Percentiles rank a stretch among this genome's conserved stretches.
These are phyloP conservation scores for Diphasiastrum complanatum DNA, from an alignment of 83 land plant species.

Conservation along the genomic window DNA sequence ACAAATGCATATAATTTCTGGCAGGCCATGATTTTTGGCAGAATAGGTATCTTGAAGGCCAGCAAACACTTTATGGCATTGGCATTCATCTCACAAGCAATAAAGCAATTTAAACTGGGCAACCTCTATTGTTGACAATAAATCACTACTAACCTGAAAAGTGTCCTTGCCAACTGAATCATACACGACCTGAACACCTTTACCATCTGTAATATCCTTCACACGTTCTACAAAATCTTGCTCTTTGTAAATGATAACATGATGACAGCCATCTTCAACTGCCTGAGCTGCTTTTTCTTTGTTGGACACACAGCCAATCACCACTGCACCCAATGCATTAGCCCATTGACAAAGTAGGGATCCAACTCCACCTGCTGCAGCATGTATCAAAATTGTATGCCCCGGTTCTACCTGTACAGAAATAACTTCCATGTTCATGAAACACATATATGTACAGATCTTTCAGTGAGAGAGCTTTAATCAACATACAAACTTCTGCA, in stretches of 20 bases:
- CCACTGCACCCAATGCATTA: slow-evolving; percentile 83
- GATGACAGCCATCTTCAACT: slow-evolving; percentile 78
- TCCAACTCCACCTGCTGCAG: slow-evolving; percentile 98
- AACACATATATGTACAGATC: too few species aligned
- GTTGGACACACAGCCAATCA: slow-evolving; percentile 89
- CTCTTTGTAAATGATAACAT: slow-evolving; percentile 70
- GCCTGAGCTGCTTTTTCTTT: slow-evolving; percentile 84
- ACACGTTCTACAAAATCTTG: slow-evolving; percentile 75
- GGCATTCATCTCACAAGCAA: too few species aligned
- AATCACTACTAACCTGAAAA: slow-evolving; percentile 50
- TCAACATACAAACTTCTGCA: too few species aligned
- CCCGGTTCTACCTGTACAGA: slow-evolving; percentile 72
- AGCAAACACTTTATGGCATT: too few species aligned
- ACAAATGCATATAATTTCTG: too few species aligned
- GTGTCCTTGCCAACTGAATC: slow-evolving; percentile 97
- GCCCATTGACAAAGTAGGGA: slow-evolving; percentile 96
- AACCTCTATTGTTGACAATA: neutral
- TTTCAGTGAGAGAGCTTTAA: too few species aligned
- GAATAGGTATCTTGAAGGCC: too few species aligned
- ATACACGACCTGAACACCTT: slow-evolving; percentile 90
- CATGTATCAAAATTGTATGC: slow-evolving; percentile 85
- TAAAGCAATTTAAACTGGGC: neutral
- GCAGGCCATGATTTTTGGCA: too few species aligned
- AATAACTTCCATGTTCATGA: neutral
- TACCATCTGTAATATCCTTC: slow-evolving; percentile 71